Conservation (phyloP, 169 alveolate species). For the Plasmodium inui region DNA sequence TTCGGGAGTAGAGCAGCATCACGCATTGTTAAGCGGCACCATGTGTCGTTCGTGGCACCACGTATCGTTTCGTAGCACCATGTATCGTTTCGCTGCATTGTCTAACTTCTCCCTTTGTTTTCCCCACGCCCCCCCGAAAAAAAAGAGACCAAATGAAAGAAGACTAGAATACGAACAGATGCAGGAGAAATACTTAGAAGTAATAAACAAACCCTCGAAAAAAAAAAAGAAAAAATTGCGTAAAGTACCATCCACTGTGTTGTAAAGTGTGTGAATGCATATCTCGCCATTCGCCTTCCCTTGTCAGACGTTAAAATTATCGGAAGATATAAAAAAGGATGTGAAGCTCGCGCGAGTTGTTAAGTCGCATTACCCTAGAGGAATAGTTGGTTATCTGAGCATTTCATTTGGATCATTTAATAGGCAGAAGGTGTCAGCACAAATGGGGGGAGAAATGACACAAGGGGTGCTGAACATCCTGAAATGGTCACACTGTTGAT, state of each 20-base stretch:
- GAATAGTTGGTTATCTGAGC: conserved; percentile 64
- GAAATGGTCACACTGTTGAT: background rate
- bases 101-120: background rate
- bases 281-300: background rate
- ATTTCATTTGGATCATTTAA: background rate
- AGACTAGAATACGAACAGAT: conserved; percentile 49
- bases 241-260: background rate
- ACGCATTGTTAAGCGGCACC: background rate
- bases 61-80: background rate
- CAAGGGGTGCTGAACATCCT: background rate
- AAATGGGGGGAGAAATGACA: background rate
- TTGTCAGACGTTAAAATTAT: conserved; percentile 36
- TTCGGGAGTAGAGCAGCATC: background rate
- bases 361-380: conserved; percentile 72
- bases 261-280: background rate
- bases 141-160: conserved; percentile 59
- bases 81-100: background rate
- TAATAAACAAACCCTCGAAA: background rate
- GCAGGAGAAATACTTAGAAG: conserved; percentile 66
- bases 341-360: conserved; percentile 62
- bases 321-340: conserved; percentile 48
- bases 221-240: background rate
- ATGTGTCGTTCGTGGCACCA: background rate
- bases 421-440: background rate
- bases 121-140: too few species aligned